Evolutionary conservation across 2,329 filamentous ascomycete genomes (phyloP), one percentile per base, ranked within the genome.

Genomic region (Karstenula rhodostoma): DNA sequence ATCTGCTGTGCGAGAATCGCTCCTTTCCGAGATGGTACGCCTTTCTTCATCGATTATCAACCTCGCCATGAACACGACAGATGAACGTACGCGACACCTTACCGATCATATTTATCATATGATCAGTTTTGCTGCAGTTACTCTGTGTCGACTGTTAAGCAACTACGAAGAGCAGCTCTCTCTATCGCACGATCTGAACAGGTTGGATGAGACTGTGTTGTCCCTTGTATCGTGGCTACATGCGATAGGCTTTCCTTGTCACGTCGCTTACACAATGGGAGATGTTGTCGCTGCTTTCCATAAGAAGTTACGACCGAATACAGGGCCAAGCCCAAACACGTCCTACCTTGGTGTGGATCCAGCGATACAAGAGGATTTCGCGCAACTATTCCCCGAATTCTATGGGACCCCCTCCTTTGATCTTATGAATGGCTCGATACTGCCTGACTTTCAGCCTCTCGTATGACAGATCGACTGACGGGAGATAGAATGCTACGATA

Each of bases 31-130:
- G 60, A 82, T 83, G 78, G 69, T 81, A 15, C 71, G 74, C 12
- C 73, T 80, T 19, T 79, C 79, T 1, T 77, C 69, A 17, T 58
- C 68, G 2, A 81, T 82, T 51, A 74, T 82, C 17, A 74, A 76
- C 17, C 61, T 81, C 2, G 79, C 79, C 1, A 81, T 82, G 63
- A 77, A 80, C 13, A 81, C 79, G 2, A 70, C 77, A 1, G 80
- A 83, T 49, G 77, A 81, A 23, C 76, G 79, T 1, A 82, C 80
- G 1, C 73, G 75, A 15, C 80, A 83, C 63, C 65, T 82, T 4
- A 82, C 75, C 3, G 80, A 83, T 57, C 81, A 82, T 52, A 80
- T 82, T 22, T 83, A 82, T 59, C 80, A 82, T 59, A 80, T 82
- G 71, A 79, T 82, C 50, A 80, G 79, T 5, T 83, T 82, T 56